These are phyloP conservation scores for Neoboletus brunneissimus DNA, from an alignment of 768 basidiomycete genomes.

Conservation along the genomic window DNA sequence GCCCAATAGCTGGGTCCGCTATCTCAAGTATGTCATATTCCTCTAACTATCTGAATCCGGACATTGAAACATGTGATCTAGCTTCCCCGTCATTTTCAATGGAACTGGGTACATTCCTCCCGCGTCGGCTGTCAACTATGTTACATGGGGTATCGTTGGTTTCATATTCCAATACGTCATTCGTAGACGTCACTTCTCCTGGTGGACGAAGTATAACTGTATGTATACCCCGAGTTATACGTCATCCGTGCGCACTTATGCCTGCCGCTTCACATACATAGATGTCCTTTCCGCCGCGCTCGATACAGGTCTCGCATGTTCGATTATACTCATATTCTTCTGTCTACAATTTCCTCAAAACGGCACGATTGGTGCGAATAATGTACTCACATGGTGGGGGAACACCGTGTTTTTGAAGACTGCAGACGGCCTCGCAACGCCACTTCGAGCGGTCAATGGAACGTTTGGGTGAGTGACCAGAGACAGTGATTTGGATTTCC, in stretches of 20 bases:
- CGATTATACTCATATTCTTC: slow-evolving; percentile 57
- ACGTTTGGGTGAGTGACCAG: slow-evolving; percentile 30
- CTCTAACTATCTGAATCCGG: not conserved
- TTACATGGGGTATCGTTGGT: slow-evolving; percentile 64
- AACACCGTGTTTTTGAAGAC: slow-evolving; percentile 43
- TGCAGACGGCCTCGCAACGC: slow-evolving; percentile 24
- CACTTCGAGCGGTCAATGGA: slow-evolving; percentile 10
- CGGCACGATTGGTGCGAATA: slow-evolving; percentile 55
- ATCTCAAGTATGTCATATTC: slow-evolving; percentile 52
- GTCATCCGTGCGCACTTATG: not conserved
- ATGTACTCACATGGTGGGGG: slow-evolving; percentile 68
- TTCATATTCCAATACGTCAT: slow-evolving; percentile 66
- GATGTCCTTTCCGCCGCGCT: slow-evolving; percentile 70
- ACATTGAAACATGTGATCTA: slow-evolving; percentile 22
- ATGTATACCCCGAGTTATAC: slow-evolving; percentile 13
- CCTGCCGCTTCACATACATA: slow-evolving; percentile 4
- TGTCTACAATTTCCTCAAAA: slow-evolving; percentile 60
- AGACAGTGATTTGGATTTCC: not conserved
- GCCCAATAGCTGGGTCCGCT: slow-evolving; percentile 62
- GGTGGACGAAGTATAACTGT: slow-evolving; percentile 61
- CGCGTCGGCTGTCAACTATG: slow-evolving; percentile 62
- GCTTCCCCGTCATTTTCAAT: slow-evolving; percentile 50
- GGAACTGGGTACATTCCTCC: slow-evolving; percentile 64
- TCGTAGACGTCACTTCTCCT: slow-evolving; percentile 60
- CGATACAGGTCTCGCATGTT: slow-evolving; percentile 65